Evolutionary conservation across 257 asterid genomes (phyloP), one percentile per base, ranked within the genome.

Genomic region (Ilex aquifolium): DNA sequence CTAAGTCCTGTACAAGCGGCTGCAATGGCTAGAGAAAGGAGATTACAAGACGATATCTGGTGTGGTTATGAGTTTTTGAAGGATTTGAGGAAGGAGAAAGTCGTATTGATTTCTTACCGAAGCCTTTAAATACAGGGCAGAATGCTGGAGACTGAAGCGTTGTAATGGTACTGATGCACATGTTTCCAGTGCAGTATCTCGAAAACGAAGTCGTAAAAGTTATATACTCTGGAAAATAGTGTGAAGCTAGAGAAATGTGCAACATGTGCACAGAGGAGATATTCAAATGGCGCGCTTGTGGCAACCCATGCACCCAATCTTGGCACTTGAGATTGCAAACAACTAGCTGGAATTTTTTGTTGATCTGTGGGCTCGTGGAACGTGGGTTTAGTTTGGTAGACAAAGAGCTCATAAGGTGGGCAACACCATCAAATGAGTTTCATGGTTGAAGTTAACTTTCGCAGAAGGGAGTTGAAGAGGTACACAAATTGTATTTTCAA

Each of bases 11-110:
- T 62, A 36, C 96, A 89, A 82, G 99, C 99, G 63, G 99, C 99
- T 73, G 97, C 95, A 71, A 89, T 89, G 97, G 99, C 99, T 69
- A 97, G 95, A 14, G 98, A 88, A 79, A 87, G 97, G 82, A 89
- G 99, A 79, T 74, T 79, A 8, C 82, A 51, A 77, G 99, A 92
- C 64, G 80, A 89, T 70, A 73, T 89, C 53, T 92, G 99, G 99
- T 92, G 97, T 79, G 99, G 85, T 65, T 83, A 96, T 2, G 97
- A 89, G 64, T 78, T 44, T 81, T 52, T 56, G 89, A 85, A 65
- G 63, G 62, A 59, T 57, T 83, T 66, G 95, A 66, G 51, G 82
- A 83, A 50, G 87, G 81, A 62, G 98, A 87, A 65, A 65, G 67
- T 53, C 2, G 30, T 57, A 65, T 74, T 64, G 71, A 71, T 71